These are phyloP conservation scores for Xylaria scruposa DNA, from an alignment of 495 filamentous ascomycete genomes.

Conservation along the genomic window DNA sequence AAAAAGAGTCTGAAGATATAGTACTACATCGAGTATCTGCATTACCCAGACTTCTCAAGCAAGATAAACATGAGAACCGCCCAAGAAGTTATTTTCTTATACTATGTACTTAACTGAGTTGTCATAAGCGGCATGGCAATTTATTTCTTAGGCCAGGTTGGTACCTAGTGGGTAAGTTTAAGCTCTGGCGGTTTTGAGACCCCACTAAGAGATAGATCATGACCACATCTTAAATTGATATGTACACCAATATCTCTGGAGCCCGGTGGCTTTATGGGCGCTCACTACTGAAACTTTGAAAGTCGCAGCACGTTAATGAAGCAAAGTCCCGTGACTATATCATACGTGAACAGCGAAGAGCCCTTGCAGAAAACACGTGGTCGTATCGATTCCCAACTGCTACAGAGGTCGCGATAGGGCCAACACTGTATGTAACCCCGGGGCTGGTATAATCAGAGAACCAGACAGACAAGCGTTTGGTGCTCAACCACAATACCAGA, in stretches of 20 bases:
- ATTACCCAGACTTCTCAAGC: background rate
- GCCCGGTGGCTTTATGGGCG: background rate
- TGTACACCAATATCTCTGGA: background rate
- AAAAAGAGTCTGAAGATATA: background rate
- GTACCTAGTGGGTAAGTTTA: background rate
- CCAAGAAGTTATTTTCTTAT: background rate
- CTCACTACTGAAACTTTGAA: background rate
- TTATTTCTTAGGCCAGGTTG: background rate
- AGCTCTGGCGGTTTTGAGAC: background rate
- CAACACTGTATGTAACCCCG: background rate
- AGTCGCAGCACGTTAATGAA: background rate
- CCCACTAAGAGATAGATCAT: slow-evolving; percentile 1
- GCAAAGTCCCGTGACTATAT: background rate
- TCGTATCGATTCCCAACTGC: background rate
- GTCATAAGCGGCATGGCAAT: background rate
- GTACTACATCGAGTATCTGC: background rate
- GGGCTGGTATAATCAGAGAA: background rate
- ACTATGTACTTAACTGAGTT: no score
- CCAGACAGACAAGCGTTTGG: background rate
- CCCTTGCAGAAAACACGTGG: background rate
- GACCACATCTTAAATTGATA: background rate
- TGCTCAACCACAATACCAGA: background rate
- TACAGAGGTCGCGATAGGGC: background rate
- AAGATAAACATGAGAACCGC: background rate
- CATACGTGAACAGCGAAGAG: background rate